Percentiles rank a stretch among this genome's conserved stretches.
phyloP scores from a whole-genome alignment of 116 monocot species.

The Phalaenopsis hybrid region DNA sequence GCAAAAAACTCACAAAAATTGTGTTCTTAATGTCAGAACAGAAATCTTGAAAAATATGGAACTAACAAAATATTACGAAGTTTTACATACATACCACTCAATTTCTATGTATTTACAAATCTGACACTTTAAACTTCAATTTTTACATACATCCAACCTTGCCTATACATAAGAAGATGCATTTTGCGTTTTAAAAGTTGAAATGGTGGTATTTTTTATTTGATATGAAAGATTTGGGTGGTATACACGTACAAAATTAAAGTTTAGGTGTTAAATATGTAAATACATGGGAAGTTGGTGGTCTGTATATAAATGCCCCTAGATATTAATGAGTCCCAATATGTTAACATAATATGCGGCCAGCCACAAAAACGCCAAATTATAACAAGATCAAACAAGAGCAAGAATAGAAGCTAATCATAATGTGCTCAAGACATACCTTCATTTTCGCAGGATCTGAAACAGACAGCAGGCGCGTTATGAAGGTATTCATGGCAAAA shows the following conservation, averaged over 20 bases:
- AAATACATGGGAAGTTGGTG: no score
- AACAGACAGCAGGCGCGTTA: slow-evolving; percentile 69
- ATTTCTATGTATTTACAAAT: no score
- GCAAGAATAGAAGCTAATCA: neutral
- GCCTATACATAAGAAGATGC: no score
- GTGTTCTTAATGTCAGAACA: neutral
- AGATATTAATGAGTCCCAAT: neutral
- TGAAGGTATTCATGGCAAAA: slow-evolving; percentile 87
- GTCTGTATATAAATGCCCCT: neutral
- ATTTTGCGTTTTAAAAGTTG: no score
- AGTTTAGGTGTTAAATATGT: no score
- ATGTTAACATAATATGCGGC: neutral
- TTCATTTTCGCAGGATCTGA: slow-evolving; percentile 89
- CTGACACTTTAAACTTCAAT: no score
- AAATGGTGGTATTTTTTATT: no score
- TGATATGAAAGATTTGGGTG: no score
- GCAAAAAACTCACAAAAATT: neutral
- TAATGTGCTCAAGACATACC: slow-evolving; percentile 24
- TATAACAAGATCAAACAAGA: neutral
- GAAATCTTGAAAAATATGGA: neutral
- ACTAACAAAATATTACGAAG: neutral
- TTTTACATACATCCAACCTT: no score
- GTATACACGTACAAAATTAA: no score
- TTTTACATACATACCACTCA: neutral
- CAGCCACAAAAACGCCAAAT: neutral